Conservation (phyloP, 371 early-diverging fungal genomes). For the Lichtheimia ramosa region DNA sequence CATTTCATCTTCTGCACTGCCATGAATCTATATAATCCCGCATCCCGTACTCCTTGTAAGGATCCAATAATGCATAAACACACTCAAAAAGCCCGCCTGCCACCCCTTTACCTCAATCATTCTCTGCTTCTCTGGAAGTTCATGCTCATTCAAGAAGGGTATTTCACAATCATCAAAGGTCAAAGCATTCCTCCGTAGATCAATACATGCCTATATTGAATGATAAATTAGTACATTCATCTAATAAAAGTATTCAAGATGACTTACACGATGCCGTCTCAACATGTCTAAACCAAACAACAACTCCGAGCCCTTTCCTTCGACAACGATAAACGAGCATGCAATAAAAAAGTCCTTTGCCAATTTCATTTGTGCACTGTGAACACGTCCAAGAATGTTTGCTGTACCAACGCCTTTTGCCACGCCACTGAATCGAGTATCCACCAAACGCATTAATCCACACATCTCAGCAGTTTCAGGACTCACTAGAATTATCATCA, state of each 20-base stretch:
- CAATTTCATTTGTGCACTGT: slow-evolving; percentile 83
- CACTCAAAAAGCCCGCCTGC: background rate
- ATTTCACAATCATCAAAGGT: slow-evolving; percentile 82
- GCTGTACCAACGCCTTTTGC: slow-evolving; percentile 96
- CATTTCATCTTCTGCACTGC: slow-evolving; percentile 42
- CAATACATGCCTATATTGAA: slow-evolving; percentile 81
- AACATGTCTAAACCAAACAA: slow-evolving; percentile 97
- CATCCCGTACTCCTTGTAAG: background rate
- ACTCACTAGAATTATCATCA: slow-evolving; percentile 55
- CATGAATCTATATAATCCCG: slow-evolving; percentile 25
- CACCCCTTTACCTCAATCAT: slow-evolving; percentile 40
- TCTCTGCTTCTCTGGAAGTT: slow-evolving; percentile 76
- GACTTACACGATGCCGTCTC: slow-evolving; percentile 65
- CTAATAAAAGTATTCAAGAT: background rate
- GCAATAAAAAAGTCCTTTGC: slow-evolving; percentile 69
- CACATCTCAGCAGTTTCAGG: slow-evolving; percentile 84
- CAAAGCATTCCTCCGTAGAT: slow-evolving; percentile 79
- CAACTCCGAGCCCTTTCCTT: slow-evolving; percentile 89
- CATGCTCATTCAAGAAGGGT: slow-evolving; percentile 89
- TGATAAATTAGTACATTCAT: background rate
- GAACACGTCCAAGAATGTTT: slow-evolving; percentile 93
- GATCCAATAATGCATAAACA: background rate
- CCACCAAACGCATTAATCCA: slow-evolving; percentile 86
- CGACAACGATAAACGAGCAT: slow-evolving; percentile 93
- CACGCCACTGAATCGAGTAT: slow-evolving; percentile 87